Conservation (phyloP, 2,329 filamentous ascomycete species). For the Cercospora citrullina region DNA sequence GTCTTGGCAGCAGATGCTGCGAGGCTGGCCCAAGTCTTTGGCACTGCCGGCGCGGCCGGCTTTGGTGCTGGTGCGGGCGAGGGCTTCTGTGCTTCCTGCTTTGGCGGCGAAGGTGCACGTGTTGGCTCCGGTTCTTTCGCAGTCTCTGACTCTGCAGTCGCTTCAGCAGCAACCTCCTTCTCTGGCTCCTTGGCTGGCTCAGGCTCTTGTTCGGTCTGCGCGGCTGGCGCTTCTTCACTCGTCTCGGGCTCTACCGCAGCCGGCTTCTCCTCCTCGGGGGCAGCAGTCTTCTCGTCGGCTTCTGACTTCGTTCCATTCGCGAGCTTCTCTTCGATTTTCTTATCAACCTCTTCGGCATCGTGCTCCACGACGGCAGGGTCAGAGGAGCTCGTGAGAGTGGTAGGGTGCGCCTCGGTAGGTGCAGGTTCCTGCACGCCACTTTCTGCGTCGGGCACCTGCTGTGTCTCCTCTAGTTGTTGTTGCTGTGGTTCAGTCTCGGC, state of each 20-base stretch:
- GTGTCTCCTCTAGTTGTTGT: constrained; percentile 37
- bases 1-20: constrained; percentile 51
- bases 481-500: constrained; percentile 44
- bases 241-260: constrained; percentile 39
- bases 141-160: constrained; percentile 53
- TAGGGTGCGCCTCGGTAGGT: constrained; percentile 38
- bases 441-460: constrained; percentile 36
- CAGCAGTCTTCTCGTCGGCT: constrained; percentile 30
- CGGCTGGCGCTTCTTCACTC: constrained; percentile 30
- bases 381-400: constrained; percentile 36
- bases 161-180: constrained; percentile 39
- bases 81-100: constrained; percentile 51
- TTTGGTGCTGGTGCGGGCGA: constrained; percentile 55
- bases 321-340: constrained; percentile 71
- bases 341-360: constrained; percentile 58
- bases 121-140: constrained; percentile 62
- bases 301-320: constrained; percentile 38
- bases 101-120: constrained; percentile 47
- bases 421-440: constrained; percentile 46
- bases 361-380: constrained; percentile 47
- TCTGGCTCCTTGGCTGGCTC: constrained; percentile 42
- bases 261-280: constrained; percentile 36
- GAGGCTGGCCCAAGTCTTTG: constrained; percentile 72
- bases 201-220: constrained; percentile 30
- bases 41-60: constrained; percentile 54